Percentiles rank a stretch among this genome's conserved stretches.
Conservation (phyloP, 768 basidiomycete genomes). For the Termitomyces sp. region DNA sequence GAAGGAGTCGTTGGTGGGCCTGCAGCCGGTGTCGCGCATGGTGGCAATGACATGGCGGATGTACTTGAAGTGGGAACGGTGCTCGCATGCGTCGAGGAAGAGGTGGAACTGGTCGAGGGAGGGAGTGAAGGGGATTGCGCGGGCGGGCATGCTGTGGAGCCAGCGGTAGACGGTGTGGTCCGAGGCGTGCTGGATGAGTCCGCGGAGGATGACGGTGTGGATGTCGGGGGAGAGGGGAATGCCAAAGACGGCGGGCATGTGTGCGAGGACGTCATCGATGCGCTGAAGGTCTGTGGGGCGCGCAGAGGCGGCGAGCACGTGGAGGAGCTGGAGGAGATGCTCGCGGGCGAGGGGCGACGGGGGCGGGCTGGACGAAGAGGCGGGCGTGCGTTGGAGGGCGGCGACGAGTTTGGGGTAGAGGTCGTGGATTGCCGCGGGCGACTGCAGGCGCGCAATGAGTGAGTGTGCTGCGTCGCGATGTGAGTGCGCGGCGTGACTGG, state of each 20-base stretch:
- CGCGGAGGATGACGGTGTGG: conserved; percentile 44
- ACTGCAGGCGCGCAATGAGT: conserved; percentile 19
- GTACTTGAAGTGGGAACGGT: conserved; percentile 24
- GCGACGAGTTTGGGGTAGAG: conserved; percentile 25
- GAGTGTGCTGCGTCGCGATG: conserved; percentile 8
- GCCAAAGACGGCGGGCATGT: conserved; percentile 43
- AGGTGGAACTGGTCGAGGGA: conserved; percentile 50
- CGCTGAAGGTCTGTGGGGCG: conserved; percentile 47
- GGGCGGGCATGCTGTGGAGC: conserved; percentile 47
- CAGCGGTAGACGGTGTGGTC: conserved; percentile 39
- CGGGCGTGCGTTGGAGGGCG: conserved; percentile 13
- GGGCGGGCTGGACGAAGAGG: conserved; percentile 13
- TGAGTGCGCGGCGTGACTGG: too few relatives aligned
- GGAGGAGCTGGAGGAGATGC: conserved; percentile 35
- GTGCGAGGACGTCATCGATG: conserved; percentile 45
- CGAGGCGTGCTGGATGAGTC: conserved; percentile 40
- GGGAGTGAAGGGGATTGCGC: conserved; percentile 39
- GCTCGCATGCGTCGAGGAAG: conserved; percentile 36
- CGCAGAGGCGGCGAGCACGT: conserved; percentile 45
- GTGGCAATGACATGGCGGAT: conserved; percentile 29
- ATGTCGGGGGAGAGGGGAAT: conserved; percentile 37
- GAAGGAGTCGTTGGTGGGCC: conserved; percentile 42
- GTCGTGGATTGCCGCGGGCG: conserved; percentile 27
- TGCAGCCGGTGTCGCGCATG: conserved; percentile 33
- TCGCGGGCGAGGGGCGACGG: conserved; percentile 21